phyloP scores from a whole-genome alignment of 179 eudicot species.

The Pouteria campechiana region DNA sequence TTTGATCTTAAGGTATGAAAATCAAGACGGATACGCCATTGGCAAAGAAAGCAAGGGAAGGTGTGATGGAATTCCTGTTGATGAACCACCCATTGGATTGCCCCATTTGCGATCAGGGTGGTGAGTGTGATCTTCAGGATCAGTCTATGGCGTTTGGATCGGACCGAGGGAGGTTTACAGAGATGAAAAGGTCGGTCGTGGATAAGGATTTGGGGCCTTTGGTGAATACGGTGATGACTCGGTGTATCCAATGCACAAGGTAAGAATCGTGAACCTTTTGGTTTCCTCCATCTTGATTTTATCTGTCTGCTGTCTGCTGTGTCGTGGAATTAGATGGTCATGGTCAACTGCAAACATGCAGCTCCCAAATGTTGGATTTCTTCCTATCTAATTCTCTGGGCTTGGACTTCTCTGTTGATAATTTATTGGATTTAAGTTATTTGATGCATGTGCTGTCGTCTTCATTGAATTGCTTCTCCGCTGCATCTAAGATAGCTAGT shows the following conservation, averaged over 20 bases:
- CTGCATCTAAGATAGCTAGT: too few species aligned
- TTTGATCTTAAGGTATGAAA: conserved; percentile 68
- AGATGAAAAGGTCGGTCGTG: conserved; percentile 93
- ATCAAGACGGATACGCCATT: conserved; percentile 94
- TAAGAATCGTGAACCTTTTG: conserved; percentile 7
- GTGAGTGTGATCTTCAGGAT: conserved; percentile 99
- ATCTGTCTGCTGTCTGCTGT: too few species aligned
- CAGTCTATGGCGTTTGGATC: conserved; percentile 99
- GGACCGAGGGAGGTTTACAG: conserved; percentile 94
- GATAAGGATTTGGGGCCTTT: conserved; percentile 96
- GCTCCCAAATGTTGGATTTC: too few species aligned
- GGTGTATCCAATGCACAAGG: conserved; percentile 99
- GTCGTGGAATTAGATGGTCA: too few species aligned
- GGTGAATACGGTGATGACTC: conserved; percentile 97
- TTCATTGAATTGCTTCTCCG: too few species aligned
- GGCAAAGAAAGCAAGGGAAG: conserved; percentile 97
- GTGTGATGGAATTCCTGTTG: conserved; percentile 93
- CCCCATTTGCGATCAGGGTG: conserved; percentile 99
- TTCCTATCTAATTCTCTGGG: too few species aligned
- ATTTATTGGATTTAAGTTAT: too few species aligned
- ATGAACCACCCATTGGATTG: conserved; percentile 99
- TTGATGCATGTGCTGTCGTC: too few species aligned
- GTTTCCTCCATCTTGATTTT: neutral
- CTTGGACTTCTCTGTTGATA: too few species aligned
- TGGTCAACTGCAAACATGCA: too few species aligned